Percentiles rank a stretch among this genome's conserved stretches.
Conservation (phyloP, 306 rosid species). For the Canavalia gladiata region DNA sequence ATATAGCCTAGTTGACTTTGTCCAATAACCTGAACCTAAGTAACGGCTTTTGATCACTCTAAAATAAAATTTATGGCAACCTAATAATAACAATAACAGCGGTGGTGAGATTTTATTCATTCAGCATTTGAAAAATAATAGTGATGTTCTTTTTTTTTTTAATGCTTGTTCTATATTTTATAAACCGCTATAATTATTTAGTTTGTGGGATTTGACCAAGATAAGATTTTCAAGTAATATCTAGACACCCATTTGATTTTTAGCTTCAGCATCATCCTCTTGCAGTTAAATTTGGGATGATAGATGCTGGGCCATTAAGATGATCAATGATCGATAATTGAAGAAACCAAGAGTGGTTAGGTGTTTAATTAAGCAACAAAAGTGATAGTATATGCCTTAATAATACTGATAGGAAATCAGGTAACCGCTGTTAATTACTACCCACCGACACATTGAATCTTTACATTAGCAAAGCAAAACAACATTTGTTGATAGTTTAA, state of each 20-base stretch:
- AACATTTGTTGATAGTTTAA: conserved; percentile 4
- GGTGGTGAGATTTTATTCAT: conserved; percentile 1
- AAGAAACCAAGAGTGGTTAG: conserved; percentile 32
- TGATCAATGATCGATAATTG: conserved; percentile 33
- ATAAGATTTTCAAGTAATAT: conserved; percentile 41
- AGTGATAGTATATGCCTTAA: conserved; percentile 46
- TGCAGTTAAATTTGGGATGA: conserved; percentile 45
- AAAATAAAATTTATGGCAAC: too few species aligned
- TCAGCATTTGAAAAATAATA: conserved; percentile 3
- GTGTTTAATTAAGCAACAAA: conserved; percentile 35
- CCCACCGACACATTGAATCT: conserved; percentile 57
- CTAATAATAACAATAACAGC: too few species aligned
- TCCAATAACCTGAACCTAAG: too few species aligned
- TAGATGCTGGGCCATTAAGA: conserved; percentile 33
- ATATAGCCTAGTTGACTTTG: too few species aligned
- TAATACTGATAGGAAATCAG: conserved; percentile 6
- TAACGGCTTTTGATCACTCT: too few species aligned
- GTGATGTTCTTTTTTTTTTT: not conserved
- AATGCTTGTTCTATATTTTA: conserved; percentile 12
- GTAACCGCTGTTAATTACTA: conserved; percentile 33
- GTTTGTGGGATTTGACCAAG: not conserved
- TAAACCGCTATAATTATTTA: conserved; percentile 36
- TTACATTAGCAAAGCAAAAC: conserved; percentile 41
- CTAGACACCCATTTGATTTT: conserved; percentile 28
- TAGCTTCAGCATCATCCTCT: not conserved